Conservation (phyloP, 164 flowering plant species). For the Vitis riparia region DNA sequence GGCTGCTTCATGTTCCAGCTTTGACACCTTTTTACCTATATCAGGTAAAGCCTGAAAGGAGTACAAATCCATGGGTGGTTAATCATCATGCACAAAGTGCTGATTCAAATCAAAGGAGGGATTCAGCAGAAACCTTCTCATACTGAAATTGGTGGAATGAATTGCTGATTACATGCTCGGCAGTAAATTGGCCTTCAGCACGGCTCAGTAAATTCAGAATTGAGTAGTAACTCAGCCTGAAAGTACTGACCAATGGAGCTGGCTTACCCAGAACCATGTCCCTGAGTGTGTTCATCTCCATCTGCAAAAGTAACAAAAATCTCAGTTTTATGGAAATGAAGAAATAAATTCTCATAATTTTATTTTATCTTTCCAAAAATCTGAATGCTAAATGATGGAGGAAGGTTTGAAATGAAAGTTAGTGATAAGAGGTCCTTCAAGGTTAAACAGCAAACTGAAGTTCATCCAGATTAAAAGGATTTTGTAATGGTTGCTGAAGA, state of each 20-base stretch:
- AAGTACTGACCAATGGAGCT: slow-evolving; percentile 95
- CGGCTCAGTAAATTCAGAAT: slow-evolving; percentile 96
- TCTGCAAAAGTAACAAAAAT: slow-evolving; percentile 38
- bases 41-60: slow-evolving; percentile 79
- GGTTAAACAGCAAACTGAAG: too few relatives aligned
- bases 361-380: too few relatives aligned
- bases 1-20: slow-evolving; percentile 89
- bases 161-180: slow-evolving; percentile 94
- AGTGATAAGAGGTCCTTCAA: too few relatives aligned
- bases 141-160: slow-evolving; percentile 99
- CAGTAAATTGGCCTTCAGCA: slow-evolving; percentile 97
- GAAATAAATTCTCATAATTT: neutral
- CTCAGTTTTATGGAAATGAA: neutral
- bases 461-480: too few relatives aligned
- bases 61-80: neutral
- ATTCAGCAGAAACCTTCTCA: slow-evolving; percentile 67
- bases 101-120: neutral
- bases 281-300: slow-evolving; percentile 90
- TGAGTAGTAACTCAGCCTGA: slow-evolving; percentile 93
- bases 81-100: neutral
- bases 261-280: slow-evolving; percentile 98
- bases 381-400: too few relatives aligned
- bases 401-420: too few relatives aligned
- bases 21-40: slow-evolving; percentile 69
- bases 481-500: too few relatives aligned